A percentile compares a stretch with the other conserved stretches of the same genome.
Evolutionary conservation across 2,329 filamentous ascomycete species (phyloP).

Genomic region (Claviceps lovelessii): DNA sequence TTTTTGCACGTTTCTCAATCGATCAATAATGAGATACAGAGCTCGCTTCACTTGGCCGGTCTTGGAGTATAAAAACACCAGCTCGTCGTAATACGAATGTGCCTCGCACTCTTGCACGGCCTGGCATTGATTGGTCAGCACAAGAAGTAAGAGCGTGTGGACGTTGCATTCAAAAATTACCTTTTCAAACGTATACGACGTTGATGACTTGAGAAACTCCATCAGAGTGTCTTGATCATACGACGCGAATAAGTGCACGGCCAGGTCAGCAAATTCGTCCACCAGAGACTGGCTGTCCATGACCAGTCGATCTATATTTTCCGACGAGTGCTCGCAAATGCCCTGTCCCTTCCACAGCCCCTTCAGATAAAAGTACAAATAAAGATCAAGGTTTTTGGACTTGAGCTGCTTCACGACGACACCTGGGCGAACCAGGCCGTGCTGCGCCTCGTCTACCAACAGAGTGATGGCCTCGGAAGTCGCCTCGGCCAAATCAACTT

Average conservation of each 20-base stretch:
- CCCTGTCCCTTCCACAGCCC: constrained; percentile 70
- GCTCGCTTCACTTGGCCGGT: constrained; percentile 89
- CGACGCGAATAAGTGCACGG: constrained; percentile 70
- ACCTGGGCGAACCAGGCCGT: constrained; percentile 67
- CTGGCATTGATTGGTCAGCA: constrained; percentile 21
- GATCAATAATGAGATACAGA: constrained; percentile 81
- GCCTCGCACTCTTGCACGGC: constrained; percentile 66
- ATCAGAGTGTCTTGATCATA: constrained; percentile 71
- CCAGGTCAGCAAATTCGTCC: constrained; percentile 75
- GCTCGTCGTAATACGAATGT: constrained; percentile 69
- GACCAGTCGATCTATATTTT: constrained; percentile 41
- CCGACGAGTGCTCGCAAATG: constrained; percentile 37
- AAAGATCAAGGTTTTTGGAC: constrained; percentile 51
- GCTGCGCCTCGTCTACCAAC: constrained; percentile 80
- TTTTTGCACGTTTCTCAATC: constrained; percentile 78
- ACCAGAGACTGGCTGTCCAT: constrained; percentile 55
- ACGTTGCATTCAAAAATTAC: constrained; percentile 16
- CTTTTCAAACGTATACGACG: constrained; percentile 76
- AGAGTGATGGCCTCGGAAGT: constrained; percentile 74
- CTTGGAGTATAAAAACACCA: constrained; percentile 92
- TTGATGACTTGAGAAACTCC: constrained; percentile 73
- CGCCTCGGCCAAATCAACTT: constrained; percentile 60
- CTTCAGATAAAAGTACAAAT: constrained; percentile 84
- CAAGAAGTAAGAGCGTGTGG: background rate
- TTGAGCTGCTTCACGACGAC: constrained; percentile 68